A percentile compares a stretch with the other conserved stretches of the same genome.
phyloP scores from a whole-genome alignment of 805 yeast genomes.

The Tetrapisispora taiwanensis region DNA sequence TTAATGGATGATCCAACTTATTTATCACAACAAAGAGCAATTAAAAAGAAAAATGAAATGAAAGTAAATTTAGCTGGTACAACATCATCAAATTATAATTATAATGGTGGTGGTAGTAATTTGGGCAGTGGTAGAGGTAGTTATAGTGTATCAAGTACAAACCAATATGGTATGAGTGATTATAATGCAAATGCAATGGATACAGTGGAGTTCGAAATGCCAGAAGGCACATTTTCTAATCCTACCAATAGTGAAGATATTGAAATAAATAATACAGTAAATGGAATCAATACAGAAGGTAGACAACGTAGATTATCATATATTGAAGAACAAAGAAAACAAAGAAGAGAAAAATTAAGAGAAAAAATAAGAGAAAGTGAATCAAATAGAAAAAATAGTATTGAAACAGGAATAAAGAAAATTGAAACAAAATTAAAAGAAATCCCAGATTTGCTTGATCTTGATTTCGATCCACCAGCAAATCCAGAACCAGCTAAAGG shows the following conservation, averaged over 20 bases:
- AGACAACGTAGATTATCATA: constrained; percentile 14
- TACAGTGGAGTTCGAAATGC: constrained; percentile 2
- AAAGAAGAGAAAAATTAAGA: constrained; percentile 23
- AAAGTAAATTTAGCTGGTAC: constrained; percentile 13
- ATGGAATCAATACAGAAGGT: not conserved
- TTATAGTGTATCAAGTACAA: not conserved
- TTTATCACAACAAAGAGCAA: constrained; percentile 22
- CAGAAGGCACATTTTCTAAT: constrained; percentile 11
- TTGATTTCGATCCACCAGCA: constrained; percentile 12
- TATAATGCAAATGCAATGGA: constrained; percentile 6
- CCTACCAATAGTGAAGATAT: no score
- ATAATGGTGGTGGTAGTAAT: not conserved
- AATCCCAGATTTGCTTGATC: constrained; percentile 20
- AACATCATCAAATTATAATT: not conserved
- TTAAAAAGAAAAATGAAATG: constrained; percentile 20
- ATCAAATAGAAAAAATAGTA: constrained; percentile 14
- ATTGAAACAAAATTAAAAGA: constrained; percentile 8
- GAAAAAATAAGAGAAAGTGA: constrained; percentile 22
- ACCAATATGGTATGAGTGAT: not conserved
- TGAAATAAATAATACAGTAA: not conserved
- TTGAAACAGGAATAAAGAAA: not conserved
- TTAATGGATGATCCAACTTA: constrained; percentile 23
- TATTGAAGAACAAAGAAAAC: constrained; percentile 24
- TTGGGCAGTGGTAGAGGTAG: not conserved
- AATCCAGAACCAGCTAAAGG: not conserved